These are phyloP conservation scores for Parascedosporium putredinis DNA, from an alignment of 2,329 filamentous ascomycete genomes.

Conservation along the genomic window DNA sequence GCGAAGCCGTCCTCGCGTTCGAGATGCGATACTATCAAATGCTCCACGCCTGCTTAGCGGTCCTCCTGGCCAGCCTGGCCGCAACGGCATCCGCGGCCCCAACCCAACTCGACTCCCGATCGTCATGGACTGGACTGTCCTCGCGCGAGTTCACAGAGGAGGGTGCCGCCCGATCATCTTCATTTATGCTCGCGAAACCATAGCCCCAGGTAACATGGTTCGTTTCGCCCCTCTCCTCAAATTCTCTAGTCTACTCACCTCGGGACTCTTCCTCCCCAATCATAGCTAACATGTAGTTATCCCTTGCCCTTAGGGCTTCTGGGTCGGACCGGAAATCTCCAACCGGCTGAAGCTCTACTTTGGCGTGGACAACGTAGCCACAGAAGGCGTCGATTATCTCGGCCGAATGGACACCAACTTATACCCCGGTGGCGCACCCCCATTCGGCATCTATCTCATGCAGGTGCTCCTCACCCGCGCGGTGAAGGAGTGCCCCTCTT, in stretches of 20 bases:
- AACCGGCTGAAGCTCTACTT: constrained; percentile 14
- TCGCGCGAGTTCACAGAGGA: constrained; percentile 1
- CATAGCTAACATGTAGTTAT: too few relatives aligned
- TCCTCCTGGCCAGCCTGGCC: not conserved
- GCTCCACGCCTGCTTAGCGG: not conserved
- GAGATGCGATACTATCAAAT: not conserved
- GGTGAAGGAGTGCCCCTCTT: constrained; percentile 24
- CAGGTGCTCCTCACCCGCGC: constrained; percentile 23
- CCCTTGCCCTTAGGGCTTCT: constrained; percentile 12
- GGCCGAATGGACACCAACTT: constrained; percentile 23
- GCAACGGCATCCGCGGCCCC: not conserved
- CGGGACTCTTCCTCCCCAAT: too few relatives aligned
- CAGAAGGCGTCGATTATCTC: constrained; percentile 23
- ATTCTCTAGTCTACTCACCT: too few relatives aligned
- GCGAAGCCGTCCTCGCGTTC: not conserved
- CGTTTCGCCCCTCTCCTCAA: not conserved
- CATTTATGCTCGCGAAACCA: constrained; percentile 8
- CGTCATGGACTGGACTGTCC: constrained; percentile 4
- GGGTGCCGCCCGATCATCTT: constrained; percentile 9
- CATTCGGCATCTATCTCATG: constrained; percentile 21
- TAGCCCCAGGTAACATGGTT: constrained; percentile 8
- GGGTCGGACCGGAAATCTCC: constrained; percentile 13
- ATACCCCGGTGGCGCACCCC: constrained; percentile 20
- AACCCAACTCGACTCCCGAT: not conserved
- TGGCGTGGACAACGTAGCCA: constrained; percentile 13